Percentiles rank a stretch among this genome's conserved stretches.
Evolutionary conservation across 805 yeast species (phyloP).

Genomic region (Cyberlindnera nakhonratchasimensis): DNA sequence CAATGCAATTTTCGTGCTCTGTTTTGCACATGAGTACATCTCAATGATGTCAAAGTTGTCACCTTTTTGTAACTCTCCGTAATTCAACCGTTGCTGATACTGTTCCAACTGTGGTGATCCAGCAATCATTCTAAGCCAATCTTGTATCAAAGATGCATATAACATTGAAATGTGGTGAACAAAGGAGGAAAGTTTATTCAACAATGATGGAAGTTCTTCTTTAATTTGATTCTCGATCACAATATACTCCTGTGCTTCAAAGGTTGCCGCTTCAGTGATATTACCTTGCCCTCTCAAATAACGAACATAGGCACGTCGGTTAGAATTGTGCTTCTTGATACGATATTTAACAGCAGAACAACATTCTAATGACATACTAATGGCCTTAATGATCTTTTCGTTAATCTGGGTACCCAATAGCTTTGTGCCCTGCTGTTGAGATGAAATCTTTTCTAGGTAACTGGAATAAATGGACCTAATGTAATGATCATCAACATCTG

Average conservation of each 20-base stretch:
- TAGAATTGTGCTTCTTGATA: conserved; percentile 30
- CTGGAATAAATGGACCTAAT: conserved; percentile 29
- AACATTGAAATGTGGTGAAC: conserved; percentile 21
- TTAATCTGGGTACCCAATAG: conserved; percentile 28
- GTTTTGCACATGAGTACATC: conserved; percentile 30
- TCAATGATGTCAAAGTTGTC: conserved; percentile 38
- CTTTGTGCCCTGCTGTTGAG: conserved; percentile 29
- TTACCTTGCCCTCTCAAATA: conserved; percentile 11
- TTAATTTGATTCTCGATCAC: conserved; percentile 26
- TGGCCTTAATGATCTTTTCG: conserved; percentile 29
- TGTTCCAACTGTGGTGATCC: conserved; percentile 29
- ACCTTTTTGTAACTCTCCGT: conserved; percentile 23
- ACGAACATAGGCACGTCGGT: conserved; percentile 33
- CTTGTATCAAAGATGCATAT: conserved; percentile 23
- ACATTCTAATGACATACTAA: conserved; percentile 23
- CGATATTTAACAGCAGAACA: conserved; percentile 26
- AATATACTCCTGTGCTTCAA: conserved; percentile 23
- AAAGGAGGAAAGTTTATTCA: conserved; percentile 15
- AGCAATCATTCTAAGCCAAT: conserved; percentile 31
- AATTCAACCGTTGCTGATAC: conserved; percentile 23
- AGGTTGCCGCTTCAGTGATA: conserved; percentile 3
- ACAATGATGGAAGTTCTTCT: conserved; percentile 31
- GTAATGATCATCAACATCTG: conserved; percentile 17
- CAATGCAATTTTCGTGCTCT: conserved; percentile 28
- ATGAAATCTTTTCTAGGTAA: conserved; percentile 27